These are phyloP conservation scores for Theileria orientalis DNA, from an alignment of 169 alveolate genomes.

Conservation along the genomic window DNA sequence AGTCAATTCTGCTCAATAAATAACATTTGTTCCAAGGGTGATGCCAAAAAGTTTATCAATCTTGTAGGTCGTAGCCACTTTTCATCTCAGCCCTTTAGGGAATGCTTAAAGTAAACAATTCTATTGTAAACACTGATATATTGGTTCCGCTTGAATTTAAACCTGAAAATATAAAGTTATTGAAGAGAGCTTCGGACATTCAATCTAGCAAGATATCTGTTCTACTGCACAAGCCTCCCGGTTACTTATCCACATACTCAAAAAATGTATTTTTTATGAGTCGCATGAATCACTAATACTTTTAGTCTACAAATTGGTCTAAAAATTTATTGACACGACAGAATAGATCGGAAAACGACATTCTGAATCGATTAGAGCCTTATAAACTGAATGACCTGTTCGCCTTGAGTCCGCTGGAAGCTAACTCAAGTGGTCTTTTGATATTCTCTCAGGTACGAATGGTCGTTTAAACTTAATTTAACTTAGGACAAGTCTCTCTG, in stretches of 20 bases:
- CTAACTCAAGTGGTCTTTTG: constrained; percentile 37
- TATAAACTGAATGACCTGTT: constrained; percentile 23
- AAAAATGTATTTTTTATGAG: constrained; percentile 6
- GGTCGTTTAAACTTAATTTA: not conserved
- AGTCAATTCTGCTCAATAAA: constrained; percentile 20
- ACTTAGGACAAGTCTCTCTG: not conserved
- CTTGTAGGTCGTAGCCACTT: not conserved
- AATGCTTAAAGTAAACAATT: constrained; percentile 17
- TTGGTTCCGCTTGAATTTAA: not conserved
- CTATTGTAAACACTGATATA: constrained; percentile 10
- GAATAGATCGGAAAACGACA: constrained; percentile 48
- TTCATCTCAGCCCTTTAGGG: constrained; percentile 18
- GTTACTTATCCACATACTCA: constrained; percentile 41
- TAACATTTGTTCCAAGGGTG: constrained; percentile 24
- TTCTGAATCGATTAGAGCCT: constrained; percentile 19
- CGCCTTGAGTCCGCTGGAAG: constrained; percentile 53
- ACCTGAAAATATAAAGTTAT: not conserved
- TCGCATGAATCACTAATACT: not conserved
- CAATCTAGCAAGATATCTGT: constrained; percentile 34
- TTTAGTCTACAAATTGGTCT: constrained; percentile 48
- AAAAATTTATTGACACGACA: constrained; percentile 33
- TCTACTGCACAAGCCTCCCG: constrained; percentile 59
- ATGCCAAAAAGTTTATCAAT: constrained; percentile 47
- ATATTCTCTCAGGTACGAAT: constrained; percentile 46
- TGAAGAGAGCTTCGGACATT: not conserved